These are phyloP conservation scores for Circinella minor DNA, from an alignment of 371 early-diverging fungal genomes.

Conservation along the genomic window DNA sequence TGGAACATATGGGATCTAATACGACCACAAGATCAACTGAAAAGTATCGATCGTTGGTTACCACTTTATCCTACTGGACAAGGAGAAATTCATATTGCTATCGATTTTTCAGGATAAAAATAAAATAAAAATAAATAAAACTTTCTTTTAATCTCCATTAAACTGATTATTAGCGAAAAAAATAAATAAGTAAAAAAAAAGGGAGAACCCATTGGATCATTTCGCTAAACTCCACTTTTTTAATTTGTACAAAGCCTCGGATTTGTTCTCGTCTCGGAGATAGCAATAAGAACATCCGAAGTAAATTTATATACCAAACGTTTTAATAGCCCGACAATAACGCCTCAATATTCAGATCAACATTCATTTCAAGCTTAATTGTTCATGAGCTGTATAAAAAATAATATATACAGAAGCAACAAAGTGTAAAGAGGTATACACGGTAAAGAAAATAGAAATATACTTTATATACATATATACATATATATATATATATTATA, in stretches of 20 bases:
- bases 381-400: too few relatives aligned
- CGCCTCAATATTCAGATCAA: neutral
- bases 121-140: too few relatives aligned
- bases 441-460: too few relatives aligned
- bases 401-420: too few relatives aligned
- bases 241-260: neutral
- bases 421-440: too few relatives aligned
- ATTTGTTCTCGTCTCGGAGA: conserved; percentile 4
- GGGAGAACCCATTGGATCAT: neutral
- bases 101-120: conserved; percentile 24
- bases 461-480: too few relatives aligned
- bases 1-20: conserved; percentile 63
- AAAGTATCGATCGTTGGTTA: conserved; percentile 40
- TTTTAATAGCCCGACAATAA: neutral
- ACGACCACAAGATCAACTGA: conserved; percentile 32
- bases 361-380: too few relatives aligned
- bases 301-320: neutral
- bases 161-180: conserved; percentile 2
- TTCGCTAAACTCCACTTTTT: too few relatives aligned
- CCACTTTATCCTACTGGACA: conserved; percentile 44
- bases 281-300: neutral
- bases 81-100: conserved; percentile 44
- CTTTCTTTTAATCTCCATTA: neutral
- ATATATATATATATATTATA: too few relatives aligned
- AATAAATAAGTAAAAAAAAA: too few relatives aligned